phyloP scores from a whole-genome alignment of 2,329 filamentous ascomycete genomes.

The Colletotrichum sp. region DNA sequence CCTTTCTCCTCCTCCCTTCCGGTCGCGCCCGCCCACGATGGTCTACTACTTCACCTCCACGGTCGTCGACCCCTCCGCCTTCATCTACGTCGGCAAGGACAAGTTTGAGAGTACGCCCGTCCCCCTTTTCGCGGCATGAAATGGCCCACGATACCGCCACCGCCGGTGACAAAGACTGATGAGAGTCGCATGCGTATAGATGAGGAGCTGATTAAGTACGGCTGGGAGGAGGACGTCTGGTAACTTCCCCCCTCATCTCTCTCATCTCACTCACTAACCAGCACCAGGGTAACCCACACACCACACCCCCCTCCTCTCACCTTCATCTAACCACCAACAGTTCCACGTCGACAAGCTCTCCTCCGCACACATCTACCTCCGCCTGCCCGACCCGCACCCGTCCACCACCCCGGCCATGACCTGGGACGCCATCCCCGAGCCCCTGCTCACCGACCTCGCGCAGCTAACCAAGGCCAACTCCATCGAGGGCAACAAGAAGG shows the following conservation, averaged over 20 bases:
- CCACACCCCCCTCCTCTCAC: not conserved
- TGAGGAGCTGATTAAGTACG: conserved; percentile 93
- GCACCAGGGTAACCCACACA: conserved; percentile 28
- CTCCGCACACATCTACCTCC: conserved; percentile 94
- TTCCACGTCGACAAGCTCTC: conserved; percentile 99
- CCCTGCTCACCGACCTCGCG: conserved; percentile 85
- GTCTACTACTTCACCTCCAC: conserved; percentile 96
- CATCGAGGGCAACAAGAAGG: conserved; percentile 99
- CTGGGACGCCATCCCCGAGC: conserved; percentile 82
- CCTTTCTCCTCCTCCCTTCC: not conserved
- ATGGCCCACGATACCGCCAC: no score
- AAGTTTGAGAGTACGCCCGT: conserved; percentile 90
- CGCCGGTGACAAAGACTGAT: not conserved
- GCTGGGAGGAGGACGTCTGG: conserved; percentile 97
- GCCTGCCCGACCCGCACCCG: conserved; percentile 70
- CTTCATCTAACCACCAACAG: conserved; percentile 51
- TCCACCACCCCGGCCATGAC: not conserved
- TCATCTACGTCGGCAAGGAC: conserved; percentile 97
- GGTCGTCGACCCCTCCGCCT: conserved; percentile 79
- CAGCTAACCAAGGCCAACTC: conserved; percentile 99
- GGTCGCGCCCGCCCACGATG: conserved; percentile 55
- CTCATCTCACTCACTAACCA: not conserved
- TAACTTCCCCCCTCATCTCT: conserved; percentile 40
- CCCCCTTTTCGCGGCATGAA: not conserved
- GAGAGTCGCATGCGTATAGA: conserved; percentile 58